Base-by-base conservation (phyloP, 2,329 filamentous ascomycete species). In the Macrophomina tecta region DNA sequence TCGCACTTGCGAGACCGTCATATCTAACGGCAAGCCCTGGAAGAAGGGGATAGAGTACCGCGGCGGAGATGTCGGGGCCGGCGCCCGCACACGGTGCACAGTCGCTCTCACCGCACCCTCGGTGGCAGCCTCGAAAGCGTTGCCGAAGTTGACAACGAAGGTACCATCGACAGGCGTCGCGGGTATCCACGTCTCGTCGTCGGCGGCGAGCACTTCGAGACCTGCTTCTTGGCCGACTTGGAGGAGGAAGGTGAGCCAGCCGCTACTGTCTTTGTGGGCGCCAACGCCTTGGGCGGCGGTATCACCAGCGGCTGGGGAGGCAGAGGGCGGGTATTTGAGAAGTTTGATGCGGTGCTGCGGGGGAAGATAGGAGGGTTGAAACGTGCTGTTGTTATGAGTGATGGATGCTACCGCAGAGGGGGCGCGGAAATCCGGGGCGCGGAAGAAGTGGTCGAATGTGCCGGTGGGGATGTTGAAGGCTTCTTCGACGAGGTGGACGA, bases 211-310 rank as follows among this genome's bases (percentile, higher is more conserved):
- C 0, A 83, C 84, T 70, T 87, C 83, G 0, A 87, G 76, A 0
- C 85, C 83, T 46, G 80, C 76, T 3, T 85, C 82, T 2, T 83
- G 81, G 0, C 84, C 86, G 6, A 86, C 84, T 73, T 90, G 88
- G 1, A 87, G 82, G 3, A 90, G 81, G 69, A 90, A 89, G 0
- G 87, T 89, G 79, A 87, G 86, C 86, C 86, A 89, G 3, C 87
- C 87, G 0, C 86, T 88, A 0, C 84, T 88, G 73, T 88, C 86
- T 71, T 89, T 89, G 76, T 89, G 87, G 0, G 87, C 83, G 0
- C 87, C 87, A 1, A 89, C 86, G 1, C 87, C 87, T 75, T 89
- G 86, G 42, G 52, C 52, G 7, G 38, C 32, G 5, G 3, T 23
- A 23, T 23, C 23, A 23, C 23, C 23, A 23, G 7, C 23, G 36